Conservation (phyloP, 139 green algal genomes). For the Tetradesmus obliquus region DNA sequence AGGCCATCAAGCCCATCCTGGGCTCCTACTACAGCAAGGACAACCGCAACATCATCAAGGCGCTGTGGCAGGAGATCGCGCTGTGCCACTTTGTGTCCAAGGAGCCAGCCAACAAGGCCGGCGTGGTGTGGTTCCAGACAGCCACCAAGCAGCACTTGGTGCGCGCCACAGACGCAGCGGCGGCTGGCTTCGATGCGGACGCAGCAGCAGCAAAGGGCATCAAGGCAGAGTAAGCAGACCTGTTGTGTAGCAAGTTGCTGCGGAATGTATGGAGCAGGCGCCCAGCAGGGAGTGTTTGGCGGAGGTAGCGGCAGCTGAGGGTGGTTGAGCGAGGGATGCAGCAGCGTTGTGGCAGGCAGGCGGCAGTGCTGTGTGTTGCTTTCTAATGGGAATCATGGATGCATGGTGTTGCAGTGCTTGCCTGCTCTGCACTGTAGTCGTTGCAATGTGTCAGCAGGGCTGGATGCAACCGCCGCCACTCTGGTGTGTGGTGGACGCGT, state of each 20-base stretch:
- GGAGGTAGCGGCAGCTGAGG: background rate
- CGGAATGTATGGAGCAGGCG: too few relatives aligned
- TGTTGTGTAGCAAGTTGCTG: too few relatives aligned
- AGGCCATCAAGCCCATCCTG: constrained; percentile 80
- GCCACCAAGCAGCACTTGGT: constrained; percentile 13
- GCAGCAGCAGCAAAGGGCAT: background rate
- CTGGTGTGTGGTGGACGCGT: background rate
- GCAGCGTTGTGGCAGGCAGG: background rate
- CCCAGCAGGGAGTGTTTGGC: background rate
- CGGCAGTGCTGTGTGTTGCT: background rate
- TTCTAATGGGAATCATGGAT: background rate
- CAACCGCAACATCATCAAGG: constrained; percentile 68
- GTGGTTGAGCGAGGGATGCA: background rate
- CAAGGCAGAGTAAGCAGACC: background rate
- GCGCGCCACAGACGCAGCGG: constrained; percentile 6
- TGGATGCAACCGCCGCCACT: background rate
- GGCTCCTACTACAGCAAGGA: constrained; percentile 84
- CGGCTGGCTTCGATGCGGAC: constrained; percentile 29
- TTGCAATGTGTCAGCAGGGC: background rate
- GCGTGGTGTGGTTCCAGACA: constrained; percentile 39
- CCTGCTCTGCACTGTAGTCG: background rate
- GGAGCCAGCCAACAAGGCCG: constrained; percentile 57
- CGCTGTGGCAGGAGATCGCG: constrained; percentile 78
- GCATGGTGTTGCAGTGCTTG: background rate
- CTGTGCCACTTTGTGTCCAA: constrained; percentile 63